Evolutionary conservation across 139 green algal genomes (phyloP), one percentile per base, ranked within the genome.

Genomic region (Penium margaritaceum): DNA sequence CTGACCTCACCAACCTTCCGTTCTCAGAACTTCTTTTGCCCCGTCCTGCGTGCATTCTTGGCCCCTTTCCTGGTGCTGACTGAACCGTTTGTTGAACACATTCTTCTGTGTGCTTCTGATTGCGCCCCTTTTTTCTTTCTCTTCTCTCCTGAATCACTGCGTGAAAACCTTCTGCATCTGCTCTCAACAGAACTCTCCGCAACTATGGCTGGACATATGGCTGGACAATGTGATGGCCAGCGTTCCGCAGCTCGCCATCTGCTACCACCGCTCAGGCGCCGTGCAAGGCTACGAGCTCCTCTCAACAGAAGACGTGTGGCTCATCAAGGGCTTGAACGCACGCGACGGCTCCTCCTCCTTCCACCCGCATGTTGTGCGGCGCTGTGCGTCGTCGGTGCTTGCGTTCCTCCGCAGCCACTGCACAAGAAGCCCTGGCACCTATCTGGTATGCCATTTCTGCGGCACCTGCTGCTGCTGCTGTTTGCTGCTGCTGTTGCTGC

Each of bases 201-300:
- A 78, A 0, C 21, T 43, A 27, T 80, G 73, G 73, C 73, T 80
- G 0, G 73, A 80, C 53, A 69, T 69, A 37, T 80, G 73, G 73
- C 73, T 80, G 3, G 73, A 80, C 35, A 80, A 80, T 32, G 14
- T 80, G 29, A 80, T 80, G 73, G 73, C 73, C 7, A 37, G 65
- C 33, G 73, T 80, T 0, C 65, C 73, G 2, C 67, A 80, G 2
- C 2, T 80, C 0, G 73, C 73, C 27, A 35, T 80, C 34, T 80
- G 73, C 63, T 80, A 80, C 29, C 73, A 80, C 24, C 38, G 29
- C 21, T 46, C 78, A 7, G 73, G 73, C 14, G 55, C 70, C 5
- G 73, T 80, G n/a, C 73, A 80, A 67, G 65, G 64, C 44, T 80
- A 77, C 37, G 73, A 80, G 29, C 73, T 80, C 19, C 73, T 80